Evolutionary conservation across 345 rosid genomes (phyloP).

Genomic region (Eutrema yunnanense): DNA sequence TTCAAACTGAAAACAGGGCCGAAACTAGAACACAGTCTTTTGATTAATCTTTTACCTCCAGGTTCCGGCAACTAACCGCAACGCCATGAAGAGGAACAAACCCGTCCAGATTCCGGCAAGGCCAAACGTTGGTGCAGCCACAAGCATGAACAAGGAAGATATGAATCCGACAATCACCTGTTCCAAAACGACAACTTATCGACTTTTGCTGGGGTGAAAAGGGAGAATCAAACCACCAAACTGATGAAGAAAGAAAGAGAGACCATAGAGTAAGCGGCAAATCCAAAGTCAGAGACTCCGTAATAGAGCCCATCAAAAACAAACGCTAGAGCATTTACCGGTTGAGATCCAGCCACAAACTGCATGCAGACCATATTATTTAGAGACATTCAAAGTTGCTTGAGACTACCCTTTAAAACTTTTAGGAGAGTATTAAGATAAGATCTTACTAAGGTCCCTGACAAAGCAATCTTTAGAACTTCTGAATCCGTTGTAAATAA

Average conservation of each 20-base stretch:
- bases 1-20: not conserved
- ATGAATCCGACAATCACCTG: constrained; percentile 59
- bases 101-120: constrained; percentile 89
- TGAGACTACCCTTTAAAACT: not conserved
- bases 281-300: constrained; percentile 88
- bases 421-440: not conserved
- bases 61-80: constrained; percentile 72
- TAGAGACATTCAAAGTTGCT: not conserved
- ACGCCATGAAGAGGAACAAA: constrained; percentile 83
- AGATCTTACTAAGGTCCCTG: constrained; percentile 68
- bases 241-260: constrained; percentile 10
- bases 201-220: not conserved
- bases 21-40: not conserved
- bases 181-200: constrained; percentile 5
- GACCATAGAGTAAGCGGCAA: constrained; percentile 91
- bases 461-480: constrained; percentile 69
- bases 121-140: constrained; percentile 64
- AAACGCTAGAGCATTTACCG: constrained; percentile 86
- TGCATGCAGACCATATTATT: constrained; percentile 23
- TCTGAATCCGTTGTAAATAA: constrained; percentile 72
- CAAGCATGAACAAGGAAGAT: constrained; percentile 56
- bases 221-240: not conserved
- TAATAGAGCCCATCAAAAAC: constrained; percentile 90
- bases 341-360: constrained; percentile 97
- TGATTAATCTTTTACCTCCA: constrained; percentile 60